Base-by-base conservation (phyloP, 2,329 filamentous ascomycete genomes). In the Rosellinia necatrix region DNA sequence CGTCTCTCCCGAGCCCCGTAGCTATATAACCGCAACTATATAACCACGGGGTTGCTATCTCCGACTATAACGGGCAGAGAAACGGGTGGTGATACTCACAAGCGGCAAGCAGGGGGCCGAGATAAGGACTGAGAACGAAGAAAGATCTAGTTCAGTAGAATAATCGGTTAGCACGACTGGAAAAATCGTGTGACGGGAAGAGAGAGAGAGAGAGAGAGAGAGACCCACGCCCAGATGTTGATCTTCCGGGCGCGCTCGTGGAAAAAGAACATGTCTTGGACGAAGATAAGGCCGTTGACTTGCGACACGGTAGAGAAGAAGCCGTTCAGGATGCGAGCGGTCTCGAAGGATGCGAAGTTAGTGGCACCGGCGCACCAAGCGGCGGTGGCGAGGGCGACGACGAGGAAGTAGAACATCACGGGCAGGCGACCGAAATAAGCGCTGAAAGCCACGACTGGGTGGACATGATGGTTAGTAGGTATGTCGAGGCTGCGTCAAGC, bases 251-350 rank as follows among this genome's bases (percentile, higher is more conserved):
- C 77, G 30, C 79, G 72, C 58, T 84, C 77, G 61, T 85, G 82
- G 68, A 84, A 82, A 71, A 82, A 85, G 72, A 83, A 86, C 54
- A 83, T 75, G 66, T 85, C 82, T 50, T 82, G 78, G 65, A 83
- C 78, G 64, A 79, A 79, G 61, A 80, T 78, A 48, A 84, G 71
- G 8, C 78, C 78, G 13, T 74, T 73, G 4, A 71, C 74, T 55
- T 79, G 77, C 6, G 69, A 66, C 6, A 76, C 75, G 4, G 77
- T 79, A 29, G 73, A 73, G 66, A 81, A 80, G 59, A 81, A 76
- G 17, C 79, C 75, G 58, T 76, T 78, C 29, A 79, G 67, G 41
- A 79, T 78, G 25, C 77, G 75, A 3, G 76, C 75, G 2, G 75
- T 76, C 71, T 78, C 76, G 64, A 77, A 80, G 1, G 76, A 78